These are phyloP conservation scores for Capsicum rhomboideum DNA, from an alignment of 257 asterid species.

Conservation along the genomic window DNA sequence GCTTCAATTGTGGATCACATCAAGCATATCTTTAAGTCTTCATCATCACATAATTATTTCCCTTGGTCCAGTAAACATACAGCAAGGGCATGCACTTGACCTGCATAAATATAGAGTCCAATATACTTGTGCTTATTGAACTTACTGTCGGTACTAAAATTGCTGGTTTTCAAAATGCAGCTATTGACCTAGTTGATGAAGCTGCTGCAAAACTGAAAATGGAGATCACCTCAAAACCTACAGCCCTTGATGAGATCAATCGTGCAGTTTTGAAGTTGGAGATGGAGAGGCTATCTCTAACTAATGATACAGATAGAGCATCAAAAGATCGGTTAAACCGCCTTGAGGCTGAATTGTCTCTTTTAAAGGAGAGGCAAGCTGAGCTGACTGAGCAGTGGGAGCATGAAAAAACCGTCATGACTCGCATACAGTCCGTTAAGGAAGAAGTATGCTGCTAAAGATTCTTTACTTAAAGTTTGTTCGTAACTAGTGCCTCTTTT, in stretches of 20 bases:
- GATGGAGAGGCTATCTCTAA: conserved; percentile 91
- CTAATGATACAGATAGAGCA: conserved; percentile 83
- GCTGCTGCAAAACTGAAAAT: conserved; percentile 96
- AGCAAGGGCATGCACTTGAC: background rate
- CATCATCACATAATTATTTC: background rate
- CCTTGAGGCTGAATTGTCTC: conserved; percentile 72
- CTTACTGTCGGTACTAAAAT: background rate
- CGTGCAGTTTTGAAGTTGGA: conserved; percentile 83
- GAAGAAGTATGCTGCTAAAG: conserved; percentile 55
- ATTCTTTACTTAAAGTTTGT: background rate
- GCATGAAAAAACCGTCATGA: conserved; percentile 83
- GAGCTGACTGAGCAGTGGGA: conserved; percentile 95
- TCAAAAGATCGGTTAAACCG: conserved; percentile 80
- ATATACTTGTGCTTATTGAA: background rate
- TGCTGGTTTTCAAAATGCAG: conserved; percentile 35
- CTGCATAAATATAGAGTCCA: background rate
- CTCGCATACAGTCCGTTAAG: conserved; percentile 70
- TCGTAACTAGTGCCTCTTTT: background rate
- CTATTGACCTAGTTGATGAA: conserved; percentile 93
- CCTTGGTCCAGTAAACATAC: background rate
- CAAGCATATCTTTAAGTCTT: background rate
- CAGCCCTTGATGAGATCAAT: conserved; percentile 86
- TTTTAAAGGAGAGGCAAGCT: conserved; percentile 66
- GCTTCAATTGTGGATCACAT: background rate
- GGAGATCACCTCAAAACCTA: conserved; percentile 97